These are phyloP conservation scores for Kockovaella imperatae DNA, from an alignment of 768 basidiomycete species.

Conservation along the genomic window DNA sequence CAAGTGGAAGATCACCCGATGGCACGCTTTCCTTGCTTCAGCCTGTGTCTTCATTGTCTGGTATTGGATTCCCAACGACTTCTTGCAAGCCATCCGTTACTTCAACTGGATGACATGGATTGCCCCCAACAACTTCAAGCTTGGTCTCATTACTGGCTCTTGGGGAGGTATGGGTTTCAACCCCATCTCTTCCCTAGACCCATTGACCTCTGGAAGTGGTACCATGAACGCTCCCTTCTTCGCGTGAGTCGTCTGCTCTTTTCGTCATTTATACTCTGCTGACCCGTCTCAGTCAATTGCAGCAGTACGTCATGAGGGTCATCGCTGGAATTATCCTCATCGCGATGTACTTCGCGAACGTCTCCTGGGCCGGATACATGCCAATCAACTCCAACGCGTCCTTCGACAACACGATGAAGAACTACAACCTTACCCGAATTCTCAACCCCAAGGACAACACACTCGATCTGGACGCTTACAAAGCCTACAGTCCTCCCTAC, in stretches of 20 bases:
- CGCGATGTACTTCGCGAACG: background rate
- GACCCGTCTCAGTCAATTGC: background rate
- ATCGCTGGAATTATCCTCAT: background rate
- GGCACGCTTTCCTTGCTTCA: background rate
- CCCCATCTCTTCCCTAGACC: conserved; percentile 42
- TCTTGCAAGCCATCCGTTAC: conserved; percentile 7
- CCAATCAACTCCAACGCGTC: no score
- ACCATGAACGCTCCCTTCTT: conserved; percentile 2
- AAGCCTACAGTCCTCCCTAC: conserved; percentile 9
- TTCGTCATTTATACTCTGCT: background rate
- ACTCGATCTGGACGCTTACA: conserved; percentile 11
- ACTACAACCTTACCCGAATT: conserved; percentile 14
- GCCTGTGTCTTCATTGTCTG: conserved; percentile 11
- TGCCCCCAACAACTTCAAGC: conserved; percentile 41
- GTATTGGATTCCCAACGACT: conserved; percentile 31
- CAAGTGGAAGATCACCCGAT: background rate
- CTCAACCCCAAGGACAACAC: conserved; percentile 8
- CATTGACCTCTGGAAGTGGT: background rate
- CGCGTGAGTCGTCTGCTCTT: background rate
- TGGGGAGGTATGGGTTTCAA: conserved; percentile 42
- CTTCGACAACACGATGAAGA: conserved; percentile 1
- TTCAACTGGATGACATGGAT: conserved; percentile 45
- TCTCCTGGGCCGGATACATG: background rate
- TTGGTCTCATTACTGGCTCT: conserved; percentile 34
- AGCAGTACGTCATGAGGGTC: conserved; percentile 1